A percentile compares a stretch with the other conserved stretches of the same genome.
These are phyloP conservation scores for Aspergillus sp. DNA, from an alignment of 2,329 filamentous ascomycete genomes.

Conservation along the genomic window DNA sequence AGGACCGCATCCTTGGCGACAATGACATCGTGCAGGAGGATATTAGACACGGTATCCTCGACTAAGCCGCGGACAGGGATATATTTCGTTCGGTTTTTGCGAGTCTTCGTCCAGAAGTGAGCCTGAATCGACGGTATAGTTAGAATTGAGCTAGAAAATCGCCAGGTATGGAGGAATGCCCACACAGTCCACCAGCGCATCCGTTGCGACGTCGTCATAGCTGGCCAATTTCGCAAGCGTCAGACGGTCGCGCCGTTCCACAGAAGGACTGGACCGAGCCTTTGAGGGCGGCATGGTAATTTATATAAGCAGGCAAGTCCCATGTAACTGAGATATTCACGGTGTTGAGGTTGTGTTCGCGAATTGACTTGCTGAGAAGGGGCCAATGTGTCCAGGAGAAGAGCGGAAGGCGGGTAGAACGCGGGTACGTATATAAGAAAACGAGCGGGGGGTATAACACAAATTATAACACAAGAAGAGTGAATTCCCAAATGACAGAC, in stretches of 20 bases:
- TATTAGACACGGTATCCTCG: slow-evolving; percentile 61
- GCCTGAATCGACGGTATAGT: slow-evolving; percentile 56
- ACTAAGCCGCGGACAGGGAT: slow-evolving; percentile 77
- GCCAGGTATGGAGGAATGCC: slow-evolving; percentile 39
- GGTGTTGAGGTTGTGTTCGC: neutral
- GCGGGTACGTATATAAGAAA: slow-evolving; percentile 6
- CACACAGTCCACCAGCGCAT: slow-evolving; percentile 93
- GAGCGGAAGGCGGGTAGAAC: slow-evolving; percentile 10
- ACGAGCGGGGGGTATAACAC: slow-evolving; percentile 9
- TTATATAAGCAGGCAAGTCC: slow-evolving; percentile 7
- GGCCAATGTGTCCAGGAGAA: slow-evolving; percentile 14
- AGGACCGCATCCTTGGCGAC: slow-evolving; percentile 68
- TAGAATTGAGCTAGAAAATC: slow-evolving; percentile 12
- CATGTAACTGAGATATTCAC: slow-evolving; percentile 12
- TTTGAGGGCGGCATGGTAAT: slow-evolving; percentile 40
- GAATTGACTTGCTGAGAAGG: slow-evolving; percentile 9
- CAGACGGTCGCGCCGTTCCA: slow-evolving; percentile 63
- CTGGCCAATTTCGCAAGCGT: slow-evolving; percentile 84
- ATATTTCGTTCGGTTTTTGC: slow-evolving; percentile 88
- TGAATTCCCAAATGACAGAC: neutral
- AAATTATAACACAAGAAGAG: slow-evolving; percentile 11
- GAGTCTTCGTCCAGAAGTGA: slow-evolving; percentile 94
- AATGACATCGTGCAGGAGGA: slow-evolving; percentile 66
- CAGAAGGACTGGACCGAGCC: slow-evolving; percentile 28
- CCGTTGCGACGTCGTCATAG: slow-evolving; percentile 94